Evolutionary conservation across 306 rosid genomes (phyloP), one percentile per base, ranked within the genome.

Genomic region (Cicer bijugum): DNA sequence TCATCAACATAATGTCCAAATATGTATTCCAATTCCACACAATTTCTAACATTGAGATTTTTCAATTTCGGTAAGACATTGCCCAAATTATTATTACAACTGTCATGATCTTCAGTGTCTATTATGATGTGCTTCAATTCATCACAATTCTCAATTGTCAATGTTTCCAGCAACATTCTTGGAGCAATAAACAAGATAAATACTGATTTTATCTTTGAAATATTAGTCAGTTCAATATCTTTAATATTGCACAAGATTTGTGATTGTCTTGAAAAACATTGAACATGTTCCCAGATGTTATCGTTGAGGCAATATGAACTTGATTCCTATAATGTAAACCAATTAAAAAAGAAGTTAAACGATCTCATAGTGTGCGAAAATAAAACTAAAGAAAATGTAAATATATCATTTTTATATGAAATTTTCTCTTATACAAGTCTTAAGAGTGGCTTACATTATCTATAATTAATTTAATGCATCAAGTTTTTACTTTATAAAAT

Each of bases 21-120:
- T 39, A 74, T 50, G 55, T 74, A 61, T 15, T 61, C 59, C 42
- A 74, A 16, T 9, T 11, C 0, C 3, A 0, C 0, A 6, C 67
- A 72, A 72, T 6, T 0, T 0, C 0, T 0, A 6, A 72, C 2
- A 0, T 0, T 0, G 4, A 72, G 1, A 2, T 0, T 0, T 28
- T 8, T 45, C 4, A 72, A 7, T 9, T 28, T 59, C 45, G 58
- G 77, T 5, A 72, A 72, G 58, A 72, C 46, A 14, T 58, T 1
- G 1, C n/a, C 6, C 20, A 2, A 12, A 11, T 12, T 40, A 12
- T 12, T 19, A 19, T n/a, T 1, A 14, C 28, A 57, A 23, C 1
- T 12, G 2, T 50, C 66, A 12, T 19, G 3, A 55, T 53, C 65
- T 1, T 1, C 53, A 0, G 0, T 16, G 0, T 69, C 71, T 69